Evolutionary conservation across 1,284 basidiomycete species (phyloP).

Genomic region (Gomphus sp.): DNA sequence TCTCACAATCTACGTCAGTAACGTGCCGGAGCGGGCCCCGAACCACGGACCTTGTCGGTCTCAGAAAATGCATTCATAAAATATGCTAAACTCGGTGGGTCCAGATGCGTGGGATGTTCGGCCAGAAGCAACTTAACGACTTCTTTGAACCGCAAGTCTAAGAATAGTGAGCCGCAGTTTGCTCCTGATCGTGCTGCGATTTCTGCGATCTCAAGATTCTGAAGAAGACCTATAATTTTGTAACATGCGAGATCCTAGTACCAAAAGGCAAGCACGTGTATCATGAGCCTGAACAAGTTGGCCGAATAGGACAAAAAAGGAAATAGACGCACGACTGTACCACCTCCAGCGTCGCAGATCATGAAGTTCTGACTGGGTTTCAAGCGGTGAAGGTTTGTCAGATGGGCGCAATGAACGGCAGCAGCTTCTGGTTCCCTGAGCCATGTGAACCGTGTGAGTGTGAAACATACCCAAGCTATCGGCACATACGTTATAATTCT

Average conservation of each 20-base stretch:
- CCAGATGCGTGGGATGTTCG: conserved; percentile 72
- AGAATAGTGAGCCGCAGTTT: conserved; percentile 74
- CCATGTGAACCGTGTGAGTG: neutral
- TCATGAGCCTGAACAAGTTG: neutral
- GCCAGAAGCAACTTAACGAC: conserved; percentile 60
- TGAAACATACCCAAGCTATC: neutral
- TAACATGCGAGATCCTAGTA: conserved; percentile 59
- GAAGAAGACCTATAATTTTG: conserved; percentile 69
- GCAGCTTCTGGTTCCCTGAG: conserved; percentile 72
- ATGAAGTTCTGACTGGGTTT: conserved; percentile 73
- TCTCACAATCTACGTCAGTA: neutral
- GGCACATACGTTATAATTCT: conserved; percentile 60
- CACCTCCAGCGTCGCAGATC: conserved; percentile 74
- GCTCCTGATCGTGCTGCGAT: conserved; percentile 75
- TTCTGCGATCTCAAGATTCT: conserved; percentile 74
- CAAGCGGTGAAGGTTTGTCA: conserved; percentile 68
- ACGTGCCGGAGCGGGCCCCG: conserved; percentile 14
- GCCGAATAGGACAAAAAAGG: conserved; percentile 12
- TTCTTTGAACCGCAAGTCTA: conserved; percentile 73
- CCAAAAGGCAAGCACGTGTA: conserved; percentile 3
- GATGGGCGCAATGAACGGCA: conserved; percentile 71
- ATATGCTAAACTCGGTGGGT: conserved; percentile 65
- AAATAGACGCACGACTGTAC: conserved; percentile 50
- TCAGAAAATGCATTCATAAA: conserved; percentile 82
- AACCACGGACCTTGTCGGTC: conserved; percentile 50